Evolutionary conservation across 2,329 filamentous ascomycete species (phyloP).

Genomic region (Corniculantispora saksenae): DNA sequence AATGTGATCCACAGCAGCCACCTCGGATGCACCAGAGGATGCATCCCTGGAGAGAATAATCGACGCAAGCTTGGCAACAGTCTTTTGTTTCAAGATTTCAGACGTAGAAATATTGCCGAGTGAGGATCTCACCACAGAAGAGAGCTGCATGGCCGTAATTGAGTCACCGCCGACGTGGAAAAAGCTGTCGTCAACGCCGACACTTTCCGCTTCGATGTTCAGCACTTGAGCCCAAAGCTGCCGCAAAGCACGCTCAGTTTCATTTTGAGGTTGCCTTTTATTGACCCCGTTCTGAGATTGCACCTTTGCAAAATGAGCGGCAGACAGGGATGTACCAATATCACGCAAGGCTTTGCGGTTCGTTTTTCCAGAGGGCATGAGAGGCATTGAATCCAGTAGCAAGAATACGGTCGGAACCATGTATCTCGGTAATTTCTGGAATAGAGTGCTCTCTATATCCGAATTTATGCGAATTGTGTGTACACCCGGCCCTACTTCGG

Average conservation of each 20-base stretch:
- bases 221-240: conserved; percentile 43
- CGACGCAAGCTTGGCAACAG: conserved; percentile 29
- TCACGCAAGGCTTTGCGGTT: conserved; percentile 14
- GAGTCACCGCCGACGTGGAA: conserved; percentile 45
- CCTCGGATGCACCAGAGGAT: not conserved
- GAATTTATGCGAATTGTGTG: not conserved
- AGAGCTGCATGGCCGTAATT: conserved; percentile 43
- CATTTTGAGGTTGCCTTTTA: not conserved
- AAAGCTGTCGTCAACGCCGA: conserved; percentile 37
- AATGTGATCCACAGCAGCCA: not conserved
- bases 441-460: not conserved
- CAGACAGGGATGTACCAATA: conserved; percentile 7
- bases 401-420: conserved; percentile 9
- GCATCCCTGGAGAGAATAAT: not conserved
- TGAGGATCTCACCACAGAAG: conserved; percentile 36
- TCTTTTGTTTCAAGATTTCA: conserved; percentile 33
- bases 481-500: not conserved
- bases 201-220: conserved; percentile 32
- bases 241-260: conserved; percentile 22
- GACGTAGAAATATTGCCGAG: conserved; percentile 30
- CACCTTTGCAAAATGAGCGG: not conserved
- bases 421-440: not conserved
- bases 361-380: conserved; percentile 10
- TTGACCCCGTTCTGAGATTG: conserved; percentile 15
- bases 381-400: not conserved